Conservation (phyloP, 129 eudicot genomes). For the Chrysanthemum seticuspe region DNA sequence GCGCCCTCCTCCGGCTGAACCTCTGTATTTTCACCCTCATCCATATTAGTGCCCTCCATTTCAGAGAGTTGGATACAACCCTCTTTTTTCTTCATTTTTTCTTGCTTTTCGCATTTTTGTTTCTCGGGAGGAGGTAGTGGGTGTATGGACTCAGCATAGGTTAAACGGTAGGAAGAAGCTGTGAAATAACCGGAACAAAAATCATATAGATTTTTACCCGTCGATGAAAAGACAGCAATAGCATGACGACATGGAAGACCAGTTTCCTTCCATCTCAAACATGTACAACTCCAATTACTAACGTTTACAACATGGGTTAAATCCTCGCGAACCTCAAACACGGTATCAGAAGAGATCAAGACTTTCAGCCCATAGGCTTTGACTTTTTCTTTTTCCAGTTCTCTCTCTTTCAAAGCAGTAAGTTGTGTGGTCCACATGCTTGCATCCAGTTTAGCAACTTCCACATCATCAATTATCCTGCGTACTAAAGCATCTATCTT, state of each 20-base stretch:
- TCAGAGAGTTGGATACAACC: not conserved
- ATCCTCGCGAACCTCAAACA: conserved; percentile 78
- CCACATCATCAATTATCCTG: conserved; percentile 36
- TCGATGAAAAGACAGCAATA: conserved; percentile 52
- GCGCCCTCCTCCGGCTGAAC: not conserved
- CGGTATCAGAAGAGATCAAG: conserved; percentile 56
- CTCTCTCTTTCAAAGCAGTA: conserved; percentile 52
- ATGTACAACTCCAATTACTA: conserved; percentile 59
- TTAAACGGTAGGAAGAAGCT: conserved; percentile 46
- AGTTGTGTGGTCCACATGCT: conserved; percentile 55
- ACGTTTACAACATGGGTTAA: conserved; percentile 69
- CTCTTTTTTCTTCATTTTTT: conserved; percentile 9
- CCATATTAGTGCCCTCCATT: conserved; percentile 6
- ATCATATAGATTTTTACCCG: conserved; percentile 49
- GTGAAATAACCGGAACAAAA: conserved; percentile 61
- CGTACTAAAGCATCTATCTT: conserved; percentile 62
- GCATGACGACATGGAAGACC: conserved; percentile 82
- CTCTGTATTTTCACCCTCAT: not conserved
- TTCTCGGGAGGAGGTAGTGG: conserved; percentile 30
- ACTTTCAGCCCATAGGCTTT: conserved; percentile 56
- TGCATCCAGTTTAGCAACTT: conserved; percentile 41
- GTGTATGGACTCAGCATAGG: conserved; percentile 48
- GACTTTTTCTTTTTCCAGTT: conserved; percentile 40
- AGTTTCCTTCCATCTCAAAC: conserved; percentile 55
- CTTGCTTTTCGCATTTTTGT: not conserved